Conservation (phyloP, 2,329 filamentous ascomycete genomes). For the Phialophora tarda region DNA sequence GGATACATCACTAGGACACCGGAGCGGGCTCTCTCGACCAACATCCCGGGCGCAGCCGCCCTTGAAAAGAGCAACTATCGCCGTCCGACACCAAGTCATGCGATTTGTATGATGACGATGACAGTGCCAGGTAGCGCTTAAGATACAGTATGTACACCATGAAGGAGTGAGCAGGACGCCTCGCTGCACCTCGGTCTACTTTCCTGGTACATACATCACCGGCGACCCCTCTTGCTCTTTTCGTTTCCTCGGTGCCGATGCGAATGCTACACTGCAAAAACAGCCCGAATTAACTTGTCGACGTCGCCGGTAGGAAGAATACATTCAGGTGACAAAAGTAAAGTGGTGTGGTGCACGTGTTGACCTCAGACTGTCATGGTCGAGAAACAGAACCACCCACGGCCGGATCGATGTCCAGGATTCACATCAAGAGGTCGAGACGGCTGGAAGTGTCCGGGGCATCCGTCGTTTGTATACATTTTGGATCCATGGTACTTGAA, state of each 20-base stretch:
- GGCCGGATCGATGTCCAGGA: not conserved
- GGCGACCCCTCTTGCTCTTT: not conserved
- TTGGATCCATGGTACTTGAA: not conserved
- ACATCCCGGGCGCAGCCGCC: no score
- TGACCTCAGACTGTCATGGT: not conserved
- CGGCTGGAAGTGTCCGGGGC: not conserved
- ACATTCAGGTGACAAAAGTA: not conserved
- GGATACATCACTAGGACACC: no score
- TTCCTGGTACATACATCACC: not conserved
- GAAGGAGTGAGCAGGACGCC: not conserved
- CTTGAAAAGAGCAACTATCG: no score
- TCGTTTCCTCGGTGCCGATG: not conserved
- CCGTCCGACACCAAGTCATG: no score
- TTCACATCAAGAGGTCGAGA: not conserved
- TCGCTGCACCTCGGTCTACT: not conserved
- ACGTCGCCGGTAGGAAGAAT: not conserved
- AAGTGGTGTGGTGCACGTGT: not conserved
- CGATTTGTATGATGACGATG: not conserved
- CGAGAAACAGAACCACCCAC: not conserved
- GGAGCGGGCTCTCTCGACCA: no score
- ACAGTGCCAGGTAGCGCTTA: not conserved
- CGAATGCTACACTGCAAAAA: not conserved
- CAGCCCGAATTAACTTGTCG: not conserved
- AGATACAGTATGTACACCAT: not conserved
- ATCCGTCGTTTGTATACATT: no score